These are phyloP conservation scores for Rhizopogon rudus DNA, from an alignment of 768 basidiomycete species.

Conservation along the genomic window DNA sequence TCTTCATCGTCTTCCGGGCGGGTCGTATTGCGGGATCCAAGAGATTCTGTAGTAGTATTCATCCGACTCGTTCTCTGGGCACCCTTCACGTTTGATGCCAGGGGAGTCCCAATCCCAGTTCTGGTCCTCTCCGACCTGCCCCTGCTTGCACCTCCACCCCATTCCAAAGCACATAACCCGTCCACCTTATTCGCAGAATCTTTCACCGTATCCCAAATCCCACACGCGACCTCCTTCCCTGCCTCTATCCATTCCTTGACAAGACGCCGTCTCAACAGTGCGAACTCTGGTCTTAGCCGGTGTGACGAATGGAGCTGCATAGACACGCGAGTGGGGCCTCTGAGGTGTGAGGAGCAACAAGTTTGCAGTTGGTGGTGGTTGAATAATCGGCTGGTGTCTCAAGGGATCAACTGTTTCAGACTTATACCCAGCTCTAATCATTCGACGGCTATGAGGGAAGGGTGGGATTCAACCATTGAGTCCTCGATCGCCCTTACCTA, in stretches of 20 bases:
- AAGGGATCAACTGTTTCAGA: too few species aligned
- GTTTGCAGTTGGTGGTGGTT: neutral
- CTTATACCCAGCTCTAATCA: too few species aligned
- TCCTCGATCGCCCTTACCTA: too few species aligned
- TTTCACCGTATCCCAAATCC: constrained; percentile 73
- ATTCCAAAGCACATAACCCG: constrained; percentile 6
- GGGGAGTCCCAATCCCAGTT: constrained; percentile 43
- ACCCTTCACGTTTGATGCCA: constrained; percentile 10
- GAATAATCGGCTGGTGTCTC: neutral
- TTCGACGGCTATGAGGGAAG: too few species aligned
- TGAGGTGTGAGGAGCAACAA: neutral
- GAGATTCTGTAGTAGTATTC: constrained; percentile 10
- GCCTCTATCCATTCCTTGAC: constrained; percentile 68
- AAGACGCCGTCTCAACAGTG: constrained; percentile 51
- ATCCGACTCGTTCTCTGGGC: constrained; percentile 1
- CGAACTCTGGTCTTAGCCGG: constrained; percentile 35
- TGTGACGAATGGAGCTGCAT: neutral
- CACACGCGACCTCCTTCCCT: constrained; percentile 71
- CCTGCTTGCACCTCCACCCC: constrained; percentile 39
- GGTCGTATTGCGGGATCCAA: constrained; percentile 8
- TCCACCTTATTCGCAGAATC: constrained; percentile 29
- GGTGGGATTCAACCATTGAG: too few species aligned
- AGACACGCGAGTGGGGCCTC: neutral
- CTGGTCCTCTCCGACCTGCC: constrained; percentile 22
- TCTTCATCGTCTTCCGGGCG: constrained; percentile 14